Conservation (phyloP, 495 filamentous ascomycete genomes). For the Penicillium argentinense region DNA sequence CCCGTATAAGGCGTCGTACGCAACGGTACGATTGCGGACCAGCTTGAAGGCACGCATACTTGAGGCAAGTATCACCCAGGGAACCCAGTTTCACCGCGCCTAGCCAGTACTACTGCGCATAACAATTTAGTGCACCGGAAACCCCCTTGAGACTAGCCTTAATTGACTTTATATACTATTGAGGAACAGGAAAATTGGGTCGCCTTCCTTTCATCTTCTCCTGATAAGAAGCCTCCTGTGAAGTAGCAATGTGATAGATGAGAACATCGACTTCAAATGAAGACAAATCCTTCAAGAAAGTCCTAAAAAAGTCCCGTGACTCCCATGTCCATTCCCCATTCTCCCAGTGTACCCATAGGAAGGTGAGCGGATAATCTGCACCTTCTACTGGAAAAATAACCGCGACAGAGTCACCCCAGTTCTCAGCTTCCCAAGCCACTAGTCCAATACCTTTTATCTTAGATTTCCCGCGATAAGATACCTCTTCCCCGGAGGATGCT, state of each 20-base stretch:
- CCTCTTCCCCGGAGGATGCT: no score
- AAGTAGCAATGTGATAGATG: not conserved
- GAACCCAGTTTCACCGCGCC: no score
- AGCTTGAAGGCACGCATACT: no score
- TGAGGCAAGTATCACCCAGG: no score
- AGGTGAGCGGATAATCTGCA: not conserved
- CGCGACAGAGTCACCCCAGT: not conserved
- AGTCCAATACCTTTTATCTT: not conserved
- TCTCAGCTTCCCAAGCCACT: not conserved
- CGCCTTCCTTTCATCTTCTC: not conserved
- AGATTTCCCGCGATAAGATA: no score
- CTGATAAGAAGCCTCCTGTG: not conserved
- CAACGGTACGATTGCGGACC: no score
- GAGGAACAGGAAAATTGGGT: not conserved
- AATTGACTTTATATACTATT: no score
- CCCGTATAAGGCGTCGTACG: no score
- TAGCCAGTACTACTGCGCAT: no score
- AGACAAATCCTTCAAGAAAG: not conserved
- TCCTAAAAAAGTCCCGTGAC: not conserved
- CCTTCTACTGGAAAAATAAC: not conserved
- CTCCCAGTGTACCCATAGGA: not conserved
- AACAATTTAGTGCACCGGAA: no score
- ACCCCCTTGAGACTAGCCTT: no score
- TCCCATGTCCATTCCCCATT: not conserved
- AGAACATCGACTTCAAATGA: not conserved